Conservation (phyloP, 192 early-diverging fungal species). For the Coemansia sp. region DNA sequence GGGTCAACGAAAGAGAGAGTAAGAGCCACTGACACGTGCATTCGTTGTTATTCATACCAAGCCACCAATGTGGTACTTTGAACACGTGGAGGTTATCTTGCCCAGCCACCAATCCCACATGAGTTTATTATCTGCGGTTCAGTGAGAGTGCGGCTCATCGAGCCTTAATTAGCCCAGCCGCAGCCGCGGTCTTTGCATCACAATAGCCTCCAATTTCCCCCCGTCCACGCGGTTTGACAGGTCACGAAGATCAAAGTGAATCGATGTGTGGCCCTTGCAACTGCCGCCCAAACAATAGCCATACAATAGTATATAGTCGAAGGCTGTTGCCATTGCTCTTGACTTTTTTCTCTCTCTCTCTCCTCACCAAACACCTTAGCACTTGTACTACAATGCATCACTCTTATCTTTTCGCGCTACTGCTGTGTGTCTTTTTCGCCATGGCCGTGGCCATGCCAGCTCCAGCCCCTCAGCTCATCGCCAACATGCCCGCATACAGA, state of each 20-base stretch:
- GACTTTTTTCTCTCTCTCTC: background rate
- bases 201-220: background rate
- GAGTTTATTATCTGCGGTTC: background rate
- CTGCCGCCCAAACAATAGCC: background rate
- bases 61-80: background rate
- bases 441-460: background rate
- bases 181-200: background rate
- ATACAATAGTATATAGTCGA: background rate
- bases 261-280: background rate
- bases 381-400: too few relatives aligned
- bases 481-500: conserved; percentile 2
- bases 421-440: background rate
- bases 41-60: background rate
- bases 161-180: background rate
- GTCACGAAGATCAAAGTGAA: background rate
- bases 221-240: background rate
- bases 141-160: too few relatives aligned
- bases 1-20: background rate
- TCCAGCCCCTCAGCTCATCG: background rate
- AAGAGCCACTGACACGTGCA: background rate
- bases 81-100: conserved; percentile 9
- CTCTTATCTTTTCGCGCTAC: background rate
- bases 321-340: background rate
- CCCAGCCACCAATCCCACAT: background rate
- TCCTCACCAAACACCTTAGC: background rate